Base-by-base conservation (phyloP, 345 rosid genomes). In the Reutealis trisperma region DNA sequence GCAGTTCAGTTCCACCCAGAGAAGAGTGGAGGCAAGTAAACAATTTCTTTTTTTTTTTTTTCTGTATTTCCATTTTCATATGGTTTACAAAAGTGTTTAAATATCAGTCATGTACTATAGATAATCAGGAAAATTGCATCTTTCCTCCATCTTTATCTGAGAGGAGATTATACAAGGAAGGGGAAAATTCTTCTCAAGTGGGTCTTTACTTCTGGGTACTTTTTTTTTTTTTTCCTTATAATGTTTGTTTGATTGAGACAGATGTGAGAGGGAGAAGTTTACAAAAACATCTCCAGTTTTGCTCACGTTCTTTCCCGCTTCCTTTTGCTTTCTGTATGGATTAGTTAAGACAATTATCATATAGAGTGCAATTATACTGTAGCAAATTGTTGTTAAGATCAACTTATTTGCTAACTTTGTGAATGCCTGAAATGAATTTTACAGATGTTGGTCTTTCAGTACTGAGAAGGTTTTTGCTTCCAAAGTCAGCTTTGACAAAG, bases 1-100 rank as follows among this genome's bases (percentile, higher is more conserved):
- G 98, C 99, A 10, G 98, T 96, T 65, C 99, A 96, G 64, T 94
- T 94, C 87, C 99, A 96, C 81, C 98, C 98, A 0, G 99, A 96
- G 84, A 96, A 96, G 85, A 96, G 99, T 67, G 99, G 99, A 89
- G 99, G 99, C 85, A 83, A 83, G 89, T 21, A 42, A 5, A 41
- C 6, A 32, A 54, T 1, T 54, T 18, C 18, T 4, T 54, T 15
- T 10, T 49, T 49, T 15, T 49, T 13, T 12, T 19, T 76, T 2
- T 49, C n/a, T 5, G 8, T 63, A 13, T 63, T 55, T 13, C 21
- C 15, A 24, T 19, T 41, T 19, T 60, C n/a, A 5, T 44, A 8
- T 45, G 32, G 24, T 34, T 51, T 16, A 16, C 59, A 62, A 25
- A 45, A 72, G 21, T 54, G 27, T 22, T 52, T 8, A 44, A 8